Evolutionary conservation across 2,329 filamentous ascomycete genomes (phyloP).

Genomic region (Polychaeton citri): DNA sequence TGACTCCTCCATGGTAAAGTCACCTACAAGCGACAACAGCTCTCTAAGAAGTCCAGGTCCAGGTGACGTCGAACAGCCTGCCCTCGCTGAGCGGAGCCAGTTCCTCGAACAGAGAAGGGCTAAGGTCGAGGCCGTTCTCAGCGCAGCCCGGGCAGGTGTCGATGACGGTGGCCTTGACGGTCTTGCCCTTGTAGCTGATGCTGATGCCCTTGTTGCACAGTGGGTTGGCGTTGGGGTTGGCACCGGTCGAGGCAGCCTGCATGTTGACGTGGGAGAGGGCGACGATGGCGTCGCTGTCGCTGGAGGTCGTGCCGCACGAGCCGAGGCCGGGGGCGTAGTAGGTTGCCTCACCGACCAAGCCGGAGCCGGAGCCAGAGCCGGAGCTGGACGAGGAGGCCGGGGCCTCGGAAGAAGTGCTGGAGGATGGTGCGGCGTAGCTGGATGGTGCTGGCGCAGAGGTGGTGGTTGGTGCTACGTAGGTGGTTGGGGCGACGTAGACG

Average conservation of each 20-base stretch:
- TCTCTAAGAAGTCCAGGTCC: slow-evolving; percentile 19
- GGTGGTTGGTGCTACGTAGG: slow-evolving; percentile 6
- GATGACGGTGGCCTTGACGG: slow-evolving; percentile 44
- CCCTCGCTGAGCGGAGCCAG: slow-evolving; percentile 16
- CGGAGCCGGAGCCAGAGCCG: slow-evolving; percentile 14
- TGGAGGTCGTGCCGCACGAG: slow-evolving; percentile 52
- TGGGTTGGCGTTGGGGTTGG: slow-evolving; percentile 49
- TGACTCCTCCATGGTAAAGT: too few species aligned
- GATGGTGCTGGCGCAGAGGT: slow-evolving; percentile 3
- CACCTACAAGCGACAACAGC: too few species aligned
- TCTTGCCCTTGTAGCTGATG: slow-evolving; percentile 47
- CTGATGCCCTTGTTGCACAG: slow-evolving; percentile 58
- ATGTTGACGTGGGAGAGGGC: slow-evolving; percentile 60
- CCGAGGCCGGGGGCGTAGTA: slow-evolving; percentile 59
- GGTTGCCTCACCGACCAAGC: slow-evolving; percentile 52
- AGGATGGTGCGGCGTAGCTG: slow-evolving; percentile 6
- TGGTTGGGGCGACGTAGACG: slow-evolving; percentile 2
- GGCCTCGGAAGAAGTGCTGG: slow-evolving; percentile 7
- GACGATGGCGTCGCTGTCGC: slow-evolving; percentile 47
- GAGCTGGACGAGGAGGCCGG: slow-evolving; percentile 5
- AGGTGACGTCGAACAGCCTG: slow-evolving; percentile 28
- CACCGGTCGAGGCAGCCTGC: slow-evolving; percentile 9
- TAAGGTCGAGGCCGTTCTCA: slow-evolving; percentile 45
- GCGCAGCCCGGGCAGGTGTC: slow-evolving; percentile 67
- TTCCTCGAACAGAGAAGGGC: slow-evolving; percentile 25